Evolutionary conservation across 495 filamentous ascomycete genomes (phyloP).

Genomic region (Bacidia rubella): DNA sequence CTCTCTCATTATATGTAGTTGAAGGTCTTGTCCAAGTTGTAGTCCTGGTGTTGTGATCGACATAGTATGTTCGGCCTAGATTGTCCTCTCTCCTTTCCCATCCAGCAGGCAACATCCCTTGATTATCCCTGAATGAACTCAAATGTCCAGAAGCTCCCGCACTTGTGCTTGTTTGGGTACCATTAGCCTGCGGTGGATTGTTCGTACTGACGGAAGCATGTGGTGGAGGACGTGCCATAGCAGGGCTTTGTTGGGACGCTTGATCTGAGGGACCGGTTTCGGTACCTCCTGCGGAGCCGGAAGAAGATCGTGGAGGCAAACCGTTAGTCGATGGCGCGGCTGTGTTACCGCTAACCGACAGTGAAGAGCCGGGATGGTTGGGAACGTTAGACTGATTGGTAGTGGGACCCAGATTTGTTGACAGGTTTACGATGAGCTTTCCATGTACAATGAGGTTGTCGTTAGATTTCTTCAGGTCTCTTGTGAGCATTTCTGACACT

Average conservation of each 20-base stretch:
- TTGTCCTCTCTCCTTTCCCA: slow-evolving; percentile 97
- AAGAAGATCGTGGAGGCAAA: slow-evolving; percentile 16
- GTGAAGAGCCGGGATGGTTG: slow-evolving; percentile 19
- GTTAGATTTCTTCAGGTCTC: slow-evolving; percentile 94
- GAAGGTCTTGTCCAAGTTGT: slow-evolving; percentile 93
- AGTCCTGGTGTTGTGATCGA: slow-evolving; percentile 93
- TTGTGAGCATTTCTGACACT: slow-evolving; percentile 79
- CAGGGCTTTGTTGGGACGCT: slow-evolving; percentile 24
- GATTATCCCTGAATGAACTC: slow-evolving; percentile 89
- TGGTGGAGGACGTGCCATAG: slow-evolving; percentile 21
- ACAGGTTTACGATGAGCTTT: slow-evolving; percentile 90
- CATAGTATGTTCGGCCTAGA: slow-evolving; percentile 94
- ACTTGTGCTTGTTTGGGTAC: slow-evolving; percentile 18
- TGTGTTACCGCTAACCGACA: slow-evolving; percentile 13
- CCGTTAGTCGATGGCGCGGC: slow-evolving; percentile 15
- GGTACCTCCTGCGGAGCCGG: slow-evolving; percentile 4
- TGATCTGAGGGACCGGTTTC: slow-evolving; percentile 11
- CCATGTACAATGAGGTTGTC: slow-evolving; percentile 97
- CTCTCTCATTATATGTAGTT: slow-evolving; percentile 62
- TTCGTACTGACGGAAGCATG: slow-evolving; percentile 28
- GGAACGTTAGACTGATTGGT: slow-evolving; percentile 29
- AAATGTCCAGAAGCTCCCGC: slow-evolving; percentile 40
- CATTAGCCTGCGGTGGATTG: slow-evolving; percentile 31
- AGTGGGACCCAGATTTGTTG: slow-evolving; percentile 63
- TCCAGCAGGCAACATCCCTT: slow-evolving; percentile 80